Percentiles rank a stretch among this genome's conserved stretches.
Conservation (phyloP, 768 basidiomycete genomes). For the Lactifluus hygrophoroides region DNA sequence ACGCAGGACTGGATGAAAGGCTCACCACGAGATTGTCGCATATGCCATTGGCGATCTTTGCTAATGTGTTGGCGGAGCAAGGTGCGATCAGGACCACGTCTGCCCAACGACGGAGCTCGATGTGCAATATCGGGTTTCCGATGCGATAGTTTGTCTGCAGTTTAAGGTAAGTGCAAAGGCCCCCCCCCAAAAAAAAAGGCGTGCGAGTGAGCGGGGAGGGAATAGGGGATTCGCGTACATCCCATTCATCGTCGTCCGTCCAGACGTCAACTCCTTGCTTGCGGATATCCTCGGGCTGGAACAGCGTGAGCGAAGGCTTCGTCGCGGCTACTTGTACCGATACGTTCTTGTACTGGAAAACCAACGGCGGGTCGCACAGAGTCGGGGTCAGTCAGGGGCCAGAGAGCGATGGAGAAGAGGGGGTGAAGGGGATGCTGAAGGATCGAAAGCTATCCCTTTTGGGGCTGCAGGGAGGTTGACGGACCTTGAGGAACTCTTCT, state of each 20-base stretch:
- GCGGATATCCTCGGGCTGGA: slow-evolving; percentile 43
- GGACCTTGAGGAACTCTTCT: slow-evolving; percentile 54
- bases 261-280: slow-evolving; percentile 57
- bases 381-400: not conserved
- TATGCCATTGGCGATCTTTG: slow-evolving; percentile 81
- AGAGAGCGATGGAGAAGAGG: no score
- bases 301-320: slow-evolving; percentile 71
- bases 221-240: slow-evolving; percentile 37
- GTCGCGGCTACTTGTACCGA: slow-evolving; percentile 81
- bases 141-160: slow-evolving; percentile 60
- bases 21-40: slow-evolving; percentile 87
- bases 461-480: slow-evolving; percentile 27
- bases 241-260: slow-evolving; percentile 92
- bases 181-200: not conserved
- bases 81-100: slow-evolving; percentile 93
- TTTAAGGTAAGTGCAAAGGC: not conserved
- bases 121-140: slow-evolving; percentile 91
- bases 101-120: slow-evolving; percentile 91
- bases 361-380: not conserved
- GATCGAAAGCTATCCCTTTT: no score
- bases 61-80: slow-evolving; percentile 93
- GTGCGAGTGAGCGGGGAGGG: not conserved
- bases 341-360: slow-evolving; percentile 62
- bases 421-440: no score
- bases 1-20: not conserved